Percentiles rank a stretch among this genome's conserved stretches.
These are phyloP conservation scores for Babjeviella inositovora DNA, from an alignment of 805 yeast genomes.

Conservation along the genomic window DNA sequence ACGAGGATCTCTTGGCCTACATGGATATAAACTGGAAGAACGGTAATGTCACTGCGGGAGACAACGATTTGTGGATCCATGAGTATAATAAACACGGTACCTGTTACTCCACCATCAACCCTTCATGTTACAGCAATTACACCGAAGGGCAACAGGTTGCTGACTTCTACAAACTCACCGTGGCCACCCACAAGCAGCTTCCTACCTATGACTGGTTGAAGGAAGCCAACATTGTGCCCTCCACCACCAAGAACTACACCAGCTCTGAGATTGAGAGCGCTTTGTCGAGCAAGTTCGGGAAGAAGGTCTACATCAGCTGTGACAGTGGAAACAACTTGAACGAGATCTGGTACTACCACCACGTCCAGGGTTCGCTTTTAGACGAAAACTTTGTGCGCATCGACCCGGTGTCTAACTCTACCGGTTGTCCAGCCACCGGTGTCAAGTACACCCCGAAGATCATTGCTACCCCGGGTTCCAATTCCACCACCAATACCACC, in stretches of 20 bases:
- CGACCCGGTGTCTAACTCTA: conserved; percentile 9
- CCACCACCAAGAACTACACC: conserved; percentile 14
- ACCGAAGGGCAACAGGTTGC: conserved; percentile 9
- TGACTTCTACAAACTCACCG: conserved; percentile 13
- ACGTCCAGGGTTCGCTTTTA: conserved; percentile 13
- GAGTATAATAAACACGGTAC: conserved; percentile 27
- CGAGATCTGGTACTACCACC: conserved; percentile 17
- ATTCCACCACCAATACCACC: conserved; percentile 2
- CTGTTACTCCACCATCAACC: conserved; percentile 18
- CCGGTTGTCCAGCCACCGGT: conserved; percentile 18
- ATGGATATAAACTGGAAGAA: conserved; percentile 16
- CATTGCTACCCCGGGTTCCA: conserved; percentile 2
- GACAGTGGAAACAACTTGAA: conserved; percentile 9
- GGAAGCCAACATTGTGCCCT: conserved; percentile 17
- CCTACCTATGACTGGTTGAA: conserved; percentile 18
- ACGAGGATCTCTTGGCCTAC: conserved; percentile 9
- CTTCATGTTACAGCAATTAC: conserved; percentile 13
- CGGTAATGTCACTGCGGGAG: conserved; percentile 14
- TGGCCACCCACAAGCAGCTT: conserved; percentile 13
- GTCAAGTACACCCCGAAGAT: conserved; percentile 17
- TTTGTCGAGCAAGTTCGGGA: conserved; percentile 13
- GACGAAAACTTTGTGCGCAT: conserved; percentile 13
- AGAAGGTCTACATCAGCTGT: conserved; percentile 18
- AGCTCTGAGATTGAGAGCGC: conserved; percentile 14
- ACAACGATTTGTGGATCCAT: conserved; percentile 19